Evolutionary conservation across 2,329 filamentous ascomycete species (phyloP).

Genomic region (Fusarium scirpi): DNA sequence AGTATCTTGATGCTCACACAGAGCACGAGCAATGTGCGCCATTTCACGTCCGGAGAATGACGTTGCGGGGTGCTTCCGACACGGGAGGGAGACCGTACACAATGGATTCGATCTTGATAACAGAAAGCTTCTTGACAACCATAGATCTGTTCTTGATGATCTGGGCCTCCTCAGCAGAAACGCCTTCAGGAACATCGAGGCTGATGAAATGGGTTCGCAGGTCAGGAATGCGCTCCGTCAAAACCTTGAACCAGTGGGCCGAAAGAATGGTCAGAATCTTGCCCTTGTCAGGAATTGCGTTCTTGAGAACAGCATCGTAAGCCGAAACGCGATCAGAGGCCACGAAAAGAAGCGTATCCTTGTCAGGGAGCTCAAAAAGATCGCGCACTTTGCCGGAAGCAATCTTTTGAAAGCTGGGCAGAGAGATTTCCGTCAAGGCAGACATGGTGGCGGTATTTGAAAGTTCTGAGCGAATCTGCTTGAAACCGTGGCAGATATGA

Average conservation of each 20-base stretch:
- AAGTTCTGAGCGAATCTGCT: not conserved
- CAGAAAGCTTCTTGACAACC: conserved; percentile 78
- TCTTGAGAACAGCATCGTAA: conserved; percentile 83
- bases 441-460: conserved; percentile 18
- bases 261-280: conserved; percentile 60
- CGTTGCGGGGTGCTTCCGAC: not conserved
- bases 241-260: conserved; percentile 67
- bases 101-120: conserved; percentile 71
- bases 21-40: not conserved
- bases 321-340: conserved; percentile 93
- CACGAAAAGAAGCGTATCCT: conserved; percentile 78
- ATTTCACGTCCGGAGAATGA: not conserved
- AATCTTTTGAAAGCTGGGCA: conserved; percentile 52
- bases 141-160: conserved; percentile 76
- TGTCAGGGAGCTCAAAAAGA: conserved; percentile 79
- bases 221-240: conserved; percentile 58
- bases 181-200: conserved; percentile 55
- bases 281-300: conserved; percentile 63
- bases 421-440: conserved; percentile 36
- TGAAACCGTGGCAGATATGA: not conserved
- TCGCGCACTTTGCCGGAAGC: conserved; percentile 79
- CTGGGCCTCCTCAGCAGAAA: conserved; percentile 57
- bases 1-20: not conserved
- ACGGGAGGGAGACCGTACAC: conserved; percentile 19
- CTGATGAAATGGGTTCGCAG: conserved; percentile 66